Evolutionary conservation across 2,329 filamentous ascomycete species (phyloP), one percentile per base, ranked within the genome.

Genomic region (Furcasterigmium furcatum): DNA sequence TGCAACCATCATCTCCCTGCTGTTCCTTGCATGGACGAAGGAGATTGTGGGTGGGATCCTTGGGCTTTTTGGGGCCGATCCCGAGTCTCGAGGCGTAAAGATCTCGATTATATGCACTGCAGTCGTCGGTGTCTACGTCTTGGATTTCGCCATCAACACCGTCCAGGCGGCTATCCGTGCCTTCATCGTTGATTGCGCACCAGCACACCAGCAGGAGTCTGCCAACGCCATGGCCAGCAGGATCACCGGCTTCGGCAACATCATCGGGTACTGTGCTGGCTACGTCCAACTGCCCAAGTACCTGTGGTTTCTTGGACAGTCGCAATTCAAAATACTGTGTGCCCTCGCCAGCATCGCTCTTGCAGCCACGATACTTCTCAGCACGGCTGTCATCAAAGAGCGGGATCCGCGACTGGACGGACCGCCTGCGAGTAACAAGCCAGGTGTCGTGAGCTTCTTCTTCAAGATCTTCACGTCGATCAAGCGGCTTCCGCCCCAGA

Each of bases 131-230:
- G 87, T 97, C 57, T 97, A 95, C 66, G 75, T 94, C 41, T 77
- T 97, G 42, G 92, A 97, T 64, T 94, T 97, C 64, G 84, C 91
- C 57, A 94, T 97, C 71, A 97, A 97, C 67, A 94, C 91, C 79
- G 89, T 97, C 27, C 92, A 97, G 77, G 92, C 94, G 41, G 88
- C 84, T 5, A 88, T 96, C 58, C 81, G 91, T 53, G 90, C 91
- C 20, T 95, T 95, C 62, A 95, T 97, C 45, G 88, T 96, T 20
- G 92, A 97, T 61, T 92, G 91, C 58, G 88, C 89, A 1, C 94
- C 94, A 1, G 82, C 88, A 2, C 91, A 96, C 59, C 92, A 97
- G 63, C 92, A 97, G 69, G 91, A 96, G 66, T 77, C 85, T 30
- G 92, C 91, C 45, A 97, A 97, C 67, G 86, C 92, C 34, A 96